phyloP scores from a whole-genome alignment of 2,329 filamentous ascomycete species.

The Botryotinia calthae region DNA sequence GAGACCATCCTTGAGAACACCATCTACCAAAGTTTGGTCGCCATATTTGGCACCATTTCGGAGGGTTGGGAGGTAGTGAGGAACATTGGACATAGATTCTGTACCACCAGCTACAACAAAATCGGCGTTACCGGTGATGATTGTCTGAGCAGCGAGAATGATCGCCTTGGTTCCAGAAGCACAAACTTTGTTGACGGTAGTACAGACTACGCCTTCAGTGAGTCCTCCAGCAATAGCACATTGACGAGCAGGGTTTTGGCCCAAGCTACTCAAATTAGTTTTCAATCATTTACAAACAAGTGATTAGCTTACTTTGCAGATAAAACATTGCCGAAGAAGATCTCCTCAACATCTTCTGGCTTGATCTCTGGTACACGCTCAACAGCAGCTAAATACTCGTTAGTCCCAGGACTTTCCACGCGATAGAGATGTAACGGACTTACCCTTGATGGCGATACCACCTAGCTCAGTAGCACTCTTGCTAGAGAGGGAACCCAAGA shows the following conservation, averaged over 20 bases:
- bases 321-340: slow-evolving; percentile 97
- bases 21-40: slow-evolving; percentile 83
- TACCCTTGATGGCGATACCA: slow-evolving; percentile 89
- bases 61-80: slow-evolving; percentile 89
- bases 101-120: slow-evolving; percentile 91
- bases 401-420: not conserved
- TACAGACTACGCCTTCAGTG: slow-evolving; percentile 73
- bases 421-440: slow-evolving; percentile 5
- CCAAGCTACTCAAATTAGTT: slow-evolving; percentile 59
- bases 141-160: slow-evolving; percentile 91
- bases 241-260: slow-evolving; percentile 94
- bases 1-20: slow-evolving; percentile 89
- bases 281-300: slow-evolving; percentile 1
- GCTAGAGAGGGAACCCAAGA: slow-evolving; percentile 88
- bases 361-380: slow-evolving; percentile 84
- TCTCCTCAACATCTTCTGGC: slow-evolving; percentile 86
- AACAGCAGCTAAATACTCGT: slow-evolving; percentile 59
- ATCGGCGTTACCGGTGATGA: slow-evolving; percentile 91
- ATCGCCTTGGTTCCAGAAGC: slow-evolving; percentile 93
- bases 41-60: slow-evolving; percentile 92
- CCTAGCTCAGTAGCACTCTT: slow-evolving; percentile 84
- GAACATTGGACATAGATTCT: slow-evolving; percentile 98
- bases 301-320: slow-evolving; percentile 73
- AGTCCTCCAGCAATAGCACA: slow-evolving; percentile 89
- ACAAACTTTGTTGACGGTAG: slow-evolving; percentile 98